phyloP scores from a whole-genome alignment of 2,329 filamentous ascomycete genomes.

The Microdochium bolleyi region DNA sequence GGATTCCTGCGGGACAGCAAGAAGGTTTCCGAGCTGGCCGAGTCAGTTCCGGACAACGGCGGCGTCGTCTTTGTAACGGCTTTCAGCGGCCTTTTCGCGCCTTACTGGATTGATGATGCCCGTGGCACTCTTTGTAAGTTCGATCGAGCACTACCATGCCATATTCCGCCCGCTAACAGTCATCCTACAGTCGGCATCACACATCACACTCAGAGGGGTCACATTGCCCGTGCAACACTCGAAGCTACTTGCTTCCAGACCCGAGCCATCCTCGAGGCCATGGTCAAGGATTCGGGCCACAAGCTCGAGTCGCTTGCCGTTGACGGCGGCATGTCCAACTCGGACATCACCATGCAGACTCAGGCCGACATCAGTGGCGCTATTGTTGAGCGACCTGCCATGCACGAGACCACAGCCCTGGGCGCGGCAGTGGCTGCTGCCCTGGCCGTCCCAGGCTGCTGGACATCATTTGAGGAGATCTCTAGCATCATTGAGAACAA shows the following conservation, averaged over 20 bases:
- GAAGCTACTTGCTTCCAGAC: conserved; percentile 92
- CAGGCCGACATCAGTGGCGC: conserved; percentile 82
- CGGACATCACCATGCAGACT: conserved; percentile 83
- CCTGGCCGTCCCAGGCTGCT: conserved; percentile 67
- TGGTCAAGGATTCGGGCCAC: conserved; percentile 79
- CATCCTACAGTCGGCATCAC: conserved; percentile 61
- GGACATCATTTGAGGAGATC: conserved; percentile 68
- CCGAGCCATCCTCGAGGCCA: conserved; percentile 83
- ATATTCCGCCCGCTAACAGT: conserved; percentile 5
- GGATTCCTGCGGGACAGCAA: conserved; percentile 46
- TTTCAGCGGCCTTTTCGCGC: conserved; percentile 84
- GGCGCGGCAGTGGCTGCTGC: conserved; percentile 85
- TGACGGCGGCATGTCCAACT: conserved; percentile 85
- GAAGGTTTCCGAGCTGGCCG: conserved; percentile 42
- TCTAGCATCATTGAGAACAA: conserved; percentile 58
- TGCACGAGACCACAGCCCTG: conserved; percentile 86
- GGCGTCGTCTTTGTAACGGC: conserved; percentile 84
- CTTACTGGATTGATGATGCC: conserved; percentile 92
- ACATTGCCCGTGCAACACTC: conserved; percentile 82
- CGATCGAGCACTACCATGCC: neutral
- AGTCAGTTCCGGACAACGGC: conserved; percentile 60
- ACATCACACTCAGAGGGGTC: conserved; percentile 74
- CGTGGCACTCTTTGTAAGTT: conserved; percentile 72
- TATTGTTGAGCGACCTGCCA: conserved; percentile 72
- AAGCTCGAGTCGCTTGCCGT: conserved; percentile 69